Base-by-base conservation (phyloP, 1,284 basidiomycete species). In the Phellopilus nigrolimitatus region DNA sequence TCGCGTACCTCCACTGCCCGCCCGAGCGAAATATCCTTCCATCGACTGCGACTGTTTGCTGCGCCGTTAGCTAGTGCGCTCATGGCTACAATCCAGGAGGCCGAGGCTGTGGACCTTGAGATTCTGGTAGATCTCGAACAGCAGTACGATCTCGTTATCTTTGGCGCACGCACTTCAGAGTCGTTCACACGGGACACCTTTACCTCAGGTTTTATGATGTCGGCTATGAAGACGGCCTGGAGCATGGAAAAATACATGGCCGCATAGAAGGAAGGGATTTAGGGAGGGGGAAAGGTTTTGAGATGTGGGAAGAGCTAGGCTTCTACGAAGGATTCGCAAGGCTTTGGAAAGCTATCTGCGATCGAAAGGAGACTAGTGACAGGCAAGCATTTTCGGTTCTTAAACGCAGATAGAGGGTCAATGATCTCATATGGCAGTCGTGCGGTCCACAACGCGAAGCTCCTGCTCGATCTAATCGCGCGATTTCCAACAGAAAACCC, bases 301-400 rank as follows among this genome's bases (percentile, higher is more conserved):
- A 95, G 68, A 82, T 97, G 65, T 97, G 95, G 93, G 93, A 97
- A 66, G 95, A 98, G 66, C 76, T 98, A 4, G 94, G 90, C 1
- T 97, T 87, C 64, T 95, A 95, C 64, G 79, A 91, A 61, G 95
- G 93, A 2, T 87, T 88, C 62, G 90, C 91, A 3, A 57, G 62
- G 47, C 77, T 85, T 54, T 97, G 90, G 88, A 64, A 72, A 49
- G 70, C 71, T 0, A 64, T 83, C 49, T 71, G 70, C 37, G 61
- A 65, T 19, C 65, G 64, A 42, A 71, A 72, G 46, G 66, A 68
- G 42, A 62, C 62, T 15, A 62, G 62, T 12, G 73, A 80, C 55
- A 76, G 79, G 81, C 84, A 60, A 56, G 75, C 70, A 38, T 38
- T n/a, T 34, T 37, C 28, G 45, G n/a, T 15, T 30, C 45, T 34